Evolutionary conservation across 192 early-diverging fungal species (phyloP).

Genomic region (Chytriomyces confervae): DNA sequence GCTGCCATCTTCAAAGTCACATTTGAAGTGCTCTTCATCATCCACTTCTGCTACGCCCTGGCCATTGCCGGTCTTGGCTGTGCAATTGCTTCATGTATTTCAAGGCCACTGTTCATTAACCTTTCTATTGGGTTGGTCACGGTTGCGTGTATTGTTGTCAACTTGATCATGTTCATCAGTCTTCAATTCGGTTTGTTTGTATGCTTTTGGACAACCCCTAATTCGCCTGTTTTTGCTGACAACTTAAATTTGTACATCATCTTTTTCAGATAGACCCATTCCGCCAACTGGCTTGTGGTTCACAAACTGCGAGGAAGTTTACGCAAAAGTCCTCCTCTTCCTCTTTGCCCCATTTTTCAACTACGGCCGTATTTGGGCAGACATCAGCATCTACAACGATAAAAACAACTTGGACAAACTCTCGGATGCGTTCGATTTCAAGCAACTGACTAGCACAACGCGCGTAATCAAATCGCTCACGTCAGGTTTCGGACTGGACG

Average conservation of each 20-base stretch:
- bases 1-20: conserved; percentile 21
- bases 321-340: conserved; percentile 31
- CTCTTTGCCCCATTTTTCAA: conserved; percentile 36
- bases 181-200: neutral
- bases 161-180: conserved; percentile 15
- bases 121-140: conserved; percentile 24
- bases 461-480: conserved; percentile 5
- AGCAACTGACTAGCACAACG: conserved; percentile 2
- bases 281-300: conserved; percentile 26
- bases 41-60: conserved; percentile 27
- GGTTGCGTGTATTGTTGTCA: conserved; percentile 10
- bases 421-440: conserved; percentile 9
- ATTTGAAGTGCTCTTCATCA: conserved; percentile 29
- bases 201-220: neutral
- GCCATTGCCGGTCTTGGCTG: conserved; percentile 24
- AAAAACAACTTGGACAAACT: neutral
- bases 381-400: conserved; percentile 30
- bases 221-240: neutral
- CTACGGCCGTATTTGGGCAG: conserved; percentile 27
- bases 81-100: conserved; percentile 9
- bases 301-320: conserved; percentile 19
- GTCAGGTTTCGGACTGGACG: neutral
- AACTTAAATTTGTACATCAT: neutral
- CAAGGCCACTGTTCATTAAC: conserved; percentile 24
- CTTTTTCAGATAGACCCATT: neutral